Percentiles rank a stretch among this genome's conserved stretches.
These are phyloP conservation scores for Daldinia decipiens DNA, from an alignment of 495 filamentous ascomycete genomes.

Conservation along the genomic window DNA sequence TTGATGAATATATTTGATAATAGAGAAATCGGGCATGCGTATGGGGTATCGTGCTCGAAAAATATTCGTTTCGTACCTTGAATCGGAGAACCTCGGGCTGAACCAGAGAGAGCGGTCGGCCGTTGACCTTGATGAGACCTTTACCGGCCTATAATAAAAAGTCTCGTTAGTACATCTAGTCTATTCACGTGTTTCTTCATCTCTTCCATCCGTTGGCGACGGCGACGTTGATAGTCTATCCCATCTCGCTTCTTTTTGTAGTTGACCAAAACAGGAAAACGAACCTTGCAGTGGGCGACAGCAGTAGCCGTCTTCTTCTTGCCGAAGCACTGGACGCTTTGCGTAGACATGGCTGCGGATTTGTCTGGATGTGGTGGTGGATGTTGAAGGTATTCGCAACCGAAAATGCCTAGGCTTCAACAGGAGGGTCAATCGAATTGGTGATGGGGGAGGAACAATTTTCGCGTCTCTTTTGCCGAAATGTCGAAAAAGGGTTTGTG, in stretches of 20 bases:
- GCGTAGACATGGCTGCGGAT: slow-evolving; percentile 74
- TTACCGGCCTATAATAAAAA: slow-evolving; percentile 73
- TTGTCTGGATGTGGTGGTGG: slow-evolving; percentile 21
- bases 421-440: slow-evolving; percentile 21
- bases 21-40: slow-evolving; percentile 18
- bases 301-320: slow-evolving; percentile 88
- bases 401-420: slow-evolving; percentile 31
- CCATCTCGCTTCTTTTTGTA: background rate
- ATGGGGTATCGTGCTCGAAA: slow-evolving; percentile 10
- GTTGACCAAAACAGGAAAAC: slow-evolving; percentile 27
- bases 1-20: background rate
- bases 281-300: slow-evolving; percentile 95
- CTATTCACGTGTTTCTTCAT: background rate
- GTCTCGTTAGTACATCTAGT: slow-evolving; percentile 24
- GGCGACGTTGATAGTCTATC: slow-evolving; percentile 5
- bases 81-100: slow-evolving; percentile 97
- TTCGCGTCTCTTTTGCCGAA: slow-evolving; percentile 33
- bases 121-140: slow-evolving; percentile 98
- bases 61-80: slow-evolving; percentile 69
- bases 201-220: slow-evolving; percentile 2
- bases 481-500: slow-evolving; percentile 46
- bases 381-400: slow-evolving; percentile 44
- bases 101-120: slow-evolving; percentile 90
- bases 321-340: slow-evolving; percentile 95
- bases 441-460: slow-evolving; percentile 37